Evolutionary conservation across 1,284 basidiomycete species (phyloP), one percentile per base, ranked within the genome.

Genomic region (Tylopilus sp.): DNA sequence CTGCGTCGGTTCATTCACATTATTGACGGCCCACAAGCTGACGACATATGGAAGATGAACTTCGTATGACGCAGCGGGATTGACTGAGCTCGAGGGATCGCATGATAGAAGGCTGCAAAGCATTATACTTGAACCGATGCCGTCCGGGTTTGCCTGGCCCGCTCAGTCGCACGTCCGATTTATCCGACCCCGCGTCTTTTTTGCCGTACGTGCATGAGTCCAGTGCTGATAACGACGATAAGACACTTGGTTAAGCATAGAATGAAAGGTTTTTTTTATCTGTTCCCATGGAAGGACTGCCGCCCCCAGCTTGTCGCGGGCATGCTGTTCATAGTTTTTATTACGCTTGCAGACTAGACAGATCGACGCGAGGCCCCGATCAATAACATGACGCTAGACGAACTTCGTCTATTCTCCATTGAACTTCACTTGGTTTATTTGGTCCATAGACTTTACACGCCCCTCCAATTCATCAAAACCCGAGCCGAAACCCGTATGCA

Each of bases 191-290:
- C 16, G 64, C 52, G 61, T n/a, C 45, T 23, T 64, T 66, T 61
- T 55, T 37, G 61, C 60, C 9, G 47, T 52, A 53, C 44, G 53
- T 78, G 33, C 41, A 44, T 41, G n/a, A 11, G 23, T 23, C 6
- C 10, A 36, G 18, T 23, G 33, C 13, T 18, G 31, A 25, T 19
- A 19, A 16, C 29, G 19, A 19, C 9, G 16, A 37, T 19, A 41
- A 37, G 33, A 49, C 39, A 23, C n/a, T 9, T 31, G 13, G 23
- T 6, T 51, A n/a, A 5, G n/a, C 30, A 37, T 18, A 4, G 26
- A 35, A 19, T 12, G 23, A n/a, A n/a, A n/a, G 28, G 18, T 30
- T 23, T 5, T 11, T 15, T 16, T n/a, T 19, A 41, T 16, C 16
- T 15, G 2, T 13, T 34, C 29, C 26, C 9, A 29, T 15, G 39